Base-by-base conservation (phyloP, 2,329 filamentous ascomycete species). In the Dothideomycetes sp. region DNA sequence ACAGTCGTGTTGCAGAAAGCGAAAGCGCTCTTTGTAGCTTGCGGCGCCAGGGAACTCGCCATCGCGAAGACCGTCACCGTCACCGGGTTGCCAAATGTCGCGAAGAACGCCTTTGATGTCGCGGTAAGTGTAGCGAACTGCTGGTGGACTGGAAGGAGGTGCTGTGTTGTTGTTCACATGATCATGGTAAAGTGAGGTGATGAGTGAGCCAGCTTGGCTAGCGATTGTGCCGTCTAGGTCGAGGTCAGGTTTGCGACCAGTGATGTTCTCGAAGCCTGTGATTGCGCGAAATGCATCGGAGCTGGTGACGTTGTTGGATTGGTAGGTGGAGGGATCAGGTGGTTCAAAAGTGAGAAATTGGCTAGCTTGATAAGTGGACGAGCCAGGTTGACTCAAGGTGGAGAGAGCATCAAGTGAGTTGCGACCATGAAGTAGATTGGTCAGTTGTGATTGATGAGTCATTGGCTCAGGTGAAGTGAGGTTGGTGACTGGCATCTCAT, bases 11-110 rank as follows among this genome's bases (percentile, higher is more conserved):
- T 53, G 55, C 45, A 60, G 65, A 5, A 66, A 34, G 24, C 61
- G 62, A 60, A 61, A 65, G 5, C 59, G 58, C 16, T 47, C 45
- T 19, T 50, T 41, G 10, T 41, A 34, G 5, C 46, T 49, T 11
- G 31, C 19, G 1, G 47, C 47, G 17, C 57, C 52, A 31, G 54
- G 45, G 31, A 57, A 47, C 19, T 58, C 50, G 29, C 45, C 45
- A 31, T 43, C 38, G 12, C 49, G 40, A n/a, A 59, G 47, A 31
- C 58, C 62, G 37, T 65, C 51, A 12, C 55, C 55, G 34, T 65
- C 57, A 11, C 50, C 51, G n/a, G 58, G 52, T 8, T 47, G 47
- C 62, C 62, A 66, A 11, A 64, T 50, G 30, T 54, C 48, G 16
- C 61, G 58, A 38, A 53, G 45, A 30, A 52, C 8, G 15, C 47